Conservation (phyloP, 1,284 basidiomycete genomes). For the Sparassis latifolia region DNA sequence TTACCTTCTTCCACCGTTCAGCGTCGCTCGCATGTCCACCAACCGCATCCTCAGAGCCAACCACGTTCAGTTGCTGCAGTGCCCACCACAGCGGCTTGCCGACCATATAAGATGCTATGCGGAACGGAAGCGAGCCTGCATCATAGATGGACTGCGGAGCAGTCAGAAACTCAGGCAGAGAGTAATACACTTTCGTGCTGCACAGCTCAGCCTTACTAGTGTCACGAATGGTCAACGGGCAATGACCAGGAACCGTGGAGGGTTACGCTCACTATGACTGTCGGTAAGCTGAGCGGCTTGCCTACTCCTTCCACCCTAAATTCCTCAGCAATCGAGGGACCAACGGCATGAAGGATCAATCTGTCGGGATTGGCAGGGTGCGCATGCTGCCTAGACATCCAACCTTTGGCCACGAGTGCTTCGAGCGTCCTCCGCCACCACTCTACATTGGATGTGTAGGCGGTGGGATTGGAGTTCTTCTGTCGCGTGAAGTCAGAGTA, state of each 20-base stretch:
- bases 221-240: slow-evolving; percentile 8
- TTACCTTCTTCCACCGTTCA: slow-evolving; percentile 55
- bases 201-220: slow-evolving; percentile 54
- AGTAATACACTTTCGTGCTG: slow-evolving; percentile 38
- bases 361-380: slow-evolving; percentile 34
- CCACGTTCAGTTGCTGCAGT: slow-evolving; percentile 70
- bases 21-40: slow-evolving; percentile 44
- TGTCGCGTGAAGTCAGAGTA: slow-evolving; percentile 87
- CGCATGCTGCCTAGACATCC: slow-evolving; percentile 34
- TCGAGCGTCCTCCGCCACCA: slow-evolving; percentile 83
- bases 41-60: slow-evolving; percentile 48
- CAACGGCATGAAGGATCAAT: slow-evolving; percentile 57
- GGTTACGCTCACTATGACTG: slow-evolving; percentile 66
- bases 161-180: slow-evolving; percentile 52
- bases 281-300: slow-evolving; percentile 76
- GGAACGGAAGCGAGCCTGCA: slow-evolving; percentile 58
- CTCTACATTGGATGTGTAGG: slow-evolving; percentile 74
- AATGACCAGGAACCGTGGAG: background rate
- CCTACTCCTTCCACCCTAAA: slow-evolving; percentile 66
- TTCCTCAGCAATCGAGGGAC: slow-evolving; percentile 50
- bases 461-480: slow-evolving; percentile 77
- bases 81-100: slow-evolving; percentile 85
- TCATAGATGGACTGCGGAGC: slow-evolving; percentile 62
- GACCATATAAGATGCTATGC: slow-evolving; percentile 65
- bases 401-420: slow-evolving; percentile 51